Conservation (phyloP, 2,329 filamentous ascomycete species). For the Paraconiothyrium sp. region DNA sequence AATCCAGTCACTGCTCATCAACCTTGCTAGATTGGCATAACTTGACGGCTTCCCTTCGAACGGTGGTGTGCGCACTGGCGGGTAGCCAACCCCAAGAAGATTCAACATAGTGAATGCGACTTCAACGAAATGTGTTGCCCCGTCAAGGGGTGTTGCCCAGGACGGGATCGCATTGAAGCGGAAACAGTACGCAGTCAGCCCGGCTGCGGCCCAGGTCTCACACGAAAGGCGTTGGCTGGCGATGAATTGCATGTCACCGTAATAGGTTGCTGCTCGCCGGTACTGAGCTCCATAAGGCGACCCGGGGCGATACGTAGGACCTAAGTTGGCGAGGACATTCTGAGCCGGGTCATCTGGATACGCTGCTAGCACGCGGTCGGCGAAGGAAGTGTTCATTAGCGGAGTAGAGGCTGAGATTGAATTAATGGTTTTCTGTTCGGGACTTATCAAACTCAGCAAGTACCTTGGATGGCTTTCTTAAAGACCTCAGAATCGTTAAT, state of each 20-base stretch:
- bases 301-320: slow-evolving; percentile 26
- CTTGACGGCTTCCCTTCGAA: slow-evolving; percentile 46
- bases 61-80: slow-evolving; percentile 38
- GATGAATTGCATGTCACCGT: slow-evolving; percentile 65
- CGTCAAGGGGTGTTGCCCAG: slow-evolving; percentile 54
- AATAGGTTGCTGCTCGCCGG: slow-evolving; percentile 61
- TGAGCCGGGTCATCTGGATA: slow-evolving; percentile 42
- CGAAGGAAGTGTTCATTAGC: slow-evolving; percentile 18
- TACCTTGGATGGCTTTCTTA: slow-evolving; percentile 56
- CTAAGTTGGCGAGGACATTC: slow-evolving; percentile 38
- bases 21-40: slow-evolving; percentile 50
- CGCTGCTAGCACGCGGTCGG: slow-evolving; percentile 33
- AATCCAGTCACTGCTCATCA: slow-evolving; percentile 57
- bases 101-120: slow-evolving; percentile 59
- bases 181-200: slow-evolving; percentile 66
- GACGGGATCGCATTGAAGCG: slow-evolving; percentile 67
- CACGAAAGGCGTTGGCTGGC: slow-evolving; percentile 64
- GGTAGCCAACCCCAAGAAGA: slow-evolving; percentile 54
- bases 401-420: not conserved
- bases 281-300: slow-evolving; percentile 53
- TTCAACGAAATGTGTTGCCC: slow-evolving; percentile 65
- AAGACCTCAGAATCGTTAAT: slow-evolving; percentile 61
- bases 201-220: slow-evolving; percentile 59
- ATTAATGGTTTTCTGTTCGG: too few species aligned
- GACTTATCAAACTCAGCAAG: slow-evolving; percentile 17